Evolutionary conservation across 768 basidiomycete genomes (phyloP), one percentile per base, ranked within the genome.

Genomic region (Tulasnella sp.): DNA sequence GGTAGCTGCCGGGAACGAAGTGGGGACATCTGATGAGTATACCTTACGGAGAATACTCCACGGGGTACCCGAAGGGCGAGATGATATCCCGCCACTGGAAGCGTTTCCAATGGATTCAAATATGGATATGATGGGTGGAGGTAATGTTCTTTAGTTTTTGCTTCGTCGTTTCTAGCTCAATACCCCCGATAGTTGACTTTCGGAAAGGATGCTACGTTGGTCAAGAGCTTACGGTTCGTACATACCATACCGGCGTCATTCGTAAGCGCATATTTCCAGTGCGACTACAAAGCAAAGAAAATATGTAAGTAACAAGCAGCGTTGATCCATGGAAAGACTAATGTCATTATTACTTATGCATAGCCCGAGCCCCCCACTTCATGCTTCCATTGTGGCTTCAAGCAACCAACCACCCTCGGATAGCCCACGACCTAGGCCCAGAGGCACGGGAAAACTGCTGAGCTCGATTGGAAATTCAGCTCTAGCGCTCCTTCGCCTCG

Each of bases 141-240:
- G 92, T 95, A 60, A 66, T 83, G 72, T n/a, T n/a, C n/a, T n/a
- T n/a, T n/a, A n/a, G n/a, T n/a, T n/a, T n/a, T n/a, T n/a, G n/a
- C n/a, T n/a, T n/a, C n/a, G n/a, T n/a, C 19, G 25, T 34, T 20
- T 7, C 25, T 42, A 16, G n/a, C n/a, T n/a, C n/a, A 55, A 48
- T 22, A 56, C 25, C 45, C 37, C 72, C 45, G 34, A 3, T 56
- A 83, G 92, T 98, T 62, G 90, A 96, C 66, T 96, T 95, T 64
- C 72, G 87, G 51, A 99, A 99, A 68, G 95, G 95, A 2, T 99
- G 95, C 62, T 98, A 96, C 61, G 82, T 98, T 4, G 95, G 95
- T 7, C 95, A 99, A 70, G 95, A 98, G 60, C 71, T 98, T 34
- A 96, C 92, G 0, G 92, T 95, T 5, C 77, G 95, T 45, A 96